Percentiles rank a stretch among this genome's conserved stretches.
These are phyloP conservation scores for Suillus variegatus DNA, from an alignment of 768 basidiomycete genomes.

Conservation along the genomic window DNA sequence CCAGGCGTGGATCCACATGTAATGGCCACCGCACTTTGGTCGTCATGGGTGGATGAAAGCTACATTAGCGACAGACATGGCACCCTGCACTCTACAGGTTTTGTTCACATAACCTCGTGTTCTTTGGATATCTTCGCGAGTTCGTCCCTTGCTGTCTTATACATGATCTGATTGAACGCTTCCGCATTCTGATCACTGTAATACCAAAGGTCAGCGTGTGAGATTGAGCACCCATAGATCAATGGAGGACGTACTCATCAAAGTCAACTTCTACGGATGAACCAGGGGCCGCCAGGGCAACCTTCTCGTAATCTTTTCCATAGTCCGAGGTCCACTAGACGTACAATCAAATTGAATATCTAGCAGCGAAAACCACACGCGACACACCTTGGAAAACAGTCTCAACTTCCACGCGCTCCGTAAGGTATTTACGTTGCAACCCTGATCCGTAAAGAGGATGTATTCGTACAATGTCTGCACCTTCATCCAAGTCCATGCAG, in stretches of 20 bases:
- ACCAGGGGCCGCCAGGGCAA: conserved; percentile 1
- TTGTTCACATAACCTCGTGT: background rate
- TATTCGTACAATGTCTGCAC: conserved; percentile 4
- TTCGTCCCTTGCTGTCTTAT: background rate
- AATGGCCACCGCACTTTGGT: background rate
- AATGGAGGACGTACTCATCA: background rate
- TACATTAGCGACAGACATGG: background rate
- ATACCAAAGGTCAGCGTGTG: background rate
- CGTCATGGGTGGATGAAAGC: background rate
- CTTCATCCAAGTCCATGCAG: conserved; percentile 4
- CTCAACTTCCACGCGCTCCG: background rate
- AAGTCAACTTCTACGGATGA: background rate
- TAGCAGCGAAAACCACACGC: background rate
- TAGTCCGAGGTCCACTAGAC: background rate
- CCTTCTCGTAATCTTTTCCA: background rate
- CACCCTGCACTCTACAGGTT: background rate
- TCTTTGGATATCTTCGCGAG: background rate
- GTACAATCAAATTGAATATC: background rate
- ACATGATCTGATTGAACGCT: conserved; percentile 4
- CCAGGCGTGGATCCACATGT: background rate
- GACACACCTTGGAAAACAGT: background rate
- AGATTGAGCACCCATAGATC: background rate
- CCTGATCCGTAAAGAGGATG: background rate
- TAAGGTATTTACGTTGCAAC: background rate
- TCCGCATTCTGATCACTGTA: background rate